Conservation (phyloP, 1,139 yeast genomes). For the Pichia sp. region DNA sequence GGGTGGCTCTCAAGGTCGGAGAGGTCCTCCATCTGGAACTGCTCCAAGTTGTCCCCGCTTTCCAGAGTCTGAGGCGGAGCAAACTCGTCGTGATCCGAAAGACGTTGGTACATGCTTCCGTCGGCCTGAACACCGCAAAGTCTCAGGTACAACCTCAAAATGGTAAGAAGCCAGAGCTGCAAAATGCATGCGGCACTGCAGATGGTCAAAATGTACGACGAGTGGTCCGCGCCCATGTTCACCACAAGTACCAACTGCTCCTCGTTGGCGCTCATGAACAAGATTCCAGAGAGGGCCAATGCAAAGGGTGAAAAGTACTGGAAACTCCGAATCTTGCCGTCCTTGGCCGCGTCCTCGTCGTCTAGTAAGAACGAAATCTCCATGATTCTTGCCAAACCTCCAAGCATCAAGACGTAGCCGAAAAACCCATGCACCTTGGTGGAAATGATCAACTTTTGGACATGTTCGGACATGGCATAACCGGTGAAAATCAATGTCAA, state of each 20-base stretch:
- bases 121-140: slow-evolving; percentile 33
- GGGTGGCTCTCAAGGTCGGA: slow-evolving; percentile 22
- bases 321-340: slow-evolving; percentile 55
- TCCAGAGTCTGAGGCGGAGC: slow-evolving; percentile 14
- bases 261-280: slow-evolving; percentile 90
- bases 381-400: slow-evolving; percentile 68
- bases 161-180: slow-evolving; percentile 57
- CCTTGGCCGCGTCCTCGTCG: slow-evolving; percentile 46
- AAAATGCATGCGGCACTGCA: slow-evolving; percentile 71
- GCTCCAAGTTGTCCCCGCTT: slow-evolving; percentile 5
- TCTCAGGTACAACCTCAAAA: slow-evolving; percentile 54
- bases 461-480: slow-evolving; percentile 89
- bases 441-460: slow-evolving; percentile 67
- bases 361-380: slow-evolving; percentile 70
- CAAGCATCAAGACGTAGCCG: slow-evolving; percentile 74
- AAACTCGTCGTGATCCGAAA: slow-evolving; percentile 11
- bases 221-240: slow-evolving; percentile 76
- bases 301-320: slow-evolving; percentile 84
- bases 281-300: slow-evolving; percentile 68
- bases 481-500: slow-evolving; percentile 81
- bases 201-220: slow-evolving; percentile 73
- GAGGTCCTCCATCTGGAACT: slow-evolving; percentile 26
- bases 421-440: slow-evolving; percentile 85
- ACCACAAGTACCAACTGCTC: slow-evolving; percentile 73
- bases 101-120: not conserved